Percentiles rank a stretch among this genome's conserved stretches.
Conservation (phyloP, 1,284 basidiomycete genomes). For the Marasmius fiardii region DNA sequence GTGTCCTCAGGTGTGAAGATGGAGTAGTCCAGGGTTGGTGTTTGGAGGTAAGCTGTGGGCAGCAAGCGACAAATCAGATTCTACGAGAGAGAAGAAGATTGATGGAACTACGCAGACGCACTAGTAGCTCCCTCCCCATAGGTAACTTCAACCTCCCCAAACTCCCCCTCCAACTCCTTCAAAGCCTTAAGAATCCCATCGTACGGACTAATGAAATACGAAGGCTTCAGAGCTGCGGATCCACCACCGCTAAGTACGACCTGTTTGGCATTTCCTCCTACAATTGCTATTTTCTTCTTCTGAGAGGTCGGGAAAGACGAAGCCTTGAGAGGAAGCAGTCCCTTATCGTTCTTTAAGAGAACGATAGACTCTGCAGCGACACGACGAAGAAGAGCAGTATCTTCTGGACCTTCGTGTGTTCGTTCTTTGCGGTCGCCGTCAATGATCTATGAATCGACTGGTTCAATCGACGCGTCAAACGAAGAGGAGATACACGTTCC, state of each 20-base stretch:
- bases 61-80: neutral
- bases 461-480: too few relatives aligned
- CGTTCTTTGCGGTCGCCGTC: slow-evolving; percentile 66
- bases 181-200: slow-evolving; percentile 62
- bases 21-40: slow-evolving; percentile 65
- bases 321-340: slow-evolving; percentile 56
- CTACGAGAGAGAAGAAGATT: neutral
- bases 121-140: slow-evolving; percentile 35
- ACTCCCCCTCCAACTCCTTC: slow-evolving; percentile 30
- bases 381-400: slow-evolving; percentile 58
- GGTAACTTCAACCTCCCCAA: slow-evolving; percentile 48
- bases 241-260: slow-evolving; percentile 72
- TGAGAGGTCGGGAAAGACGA: slow-evolving; percentile 25
- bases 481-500: neutral
- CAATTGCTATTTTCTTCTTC: slow-evolving; percentile 67
- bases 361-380: slow-evolving; percentile 69
- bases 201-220: slow-evolving; percentile 70
- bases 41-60: slow-evolving; percentile 50
- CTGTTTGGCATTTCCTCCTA: slow-evolving; percentile 75
- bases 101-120: slow-evolving; percentile 20
- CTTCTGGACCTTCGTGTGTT: slow-evolving; percentile 55
- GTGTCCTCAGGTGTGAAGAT: slow-evolving; percentile 54
- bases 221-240: slow-evolving; percentile 68
- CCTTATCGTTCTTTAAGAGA: slow-evolving; percentile 67
- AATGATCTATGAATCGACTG: slow-evolving; percentile 40